phyloP scores from a whole-genome alignment of 2,329 filamentous ascomycete genomes.

The Microascus cirrosus region DNA sequence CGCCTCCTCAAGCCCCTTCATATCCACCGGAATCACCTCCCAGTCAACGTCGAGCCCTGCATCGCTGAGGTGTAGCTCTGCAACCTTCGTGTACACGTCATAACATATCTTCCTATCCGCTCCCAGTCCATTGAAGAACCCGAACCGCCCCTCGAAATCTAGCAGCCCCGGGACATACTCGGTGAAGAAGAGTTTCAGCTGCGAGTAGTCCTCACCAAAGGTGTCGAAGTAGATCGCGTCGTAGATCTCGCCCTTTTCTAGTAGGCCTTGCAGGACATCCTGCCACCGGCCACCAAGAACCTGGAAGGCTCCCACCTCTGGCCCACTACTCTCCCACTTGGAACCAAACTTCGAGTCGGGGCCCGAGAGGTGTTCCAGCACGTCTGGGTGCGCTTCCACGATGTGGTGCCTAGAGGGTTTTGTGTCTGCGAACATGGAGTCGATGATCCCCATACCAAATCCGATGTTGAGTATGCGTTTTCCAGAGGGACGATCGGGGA shows the following conservation, averaged over 20 bases:
- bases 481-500: conserved; percentile 30
- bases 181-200: conserved; percentile 76
- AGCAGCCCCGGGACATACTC: conserved; percentile 77
- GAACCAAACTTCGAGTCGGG: conserved; percentile 39
- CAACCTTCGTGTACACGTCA: conserved; percentile 88
- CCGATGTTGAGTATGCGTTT: conserved; percentile 74
- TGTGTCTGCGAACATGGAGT: conserved; percentile 61
- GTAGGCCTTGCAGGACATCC: conserved; percentile 58
- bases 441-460: conserved; percentile 85
- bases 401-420: conserved; percentile 66
- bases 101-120: conserved; percentile 90
- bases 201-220: conserved; percentile 85
- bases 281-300: conserved; percentile 71
- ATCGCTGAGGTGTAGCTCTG: conserved; percentile 82
- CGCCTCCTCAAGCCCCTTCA: conserved; percentile 50
- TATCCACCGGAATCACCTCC: conserved; percentile 65
- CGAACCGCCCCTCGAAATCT: conserved; percentile 61
- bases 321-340: conserved; percentile 41
- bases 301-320: conserved; percentile 57
- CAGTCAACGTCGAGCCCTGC: conserved; percentile 85
- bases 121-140: conserved; percentile 85
- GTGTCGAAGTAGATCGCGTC: conserved; percentile 97
- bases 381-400: conserved; percentile 72
- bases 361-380: conserved; percentile 51
- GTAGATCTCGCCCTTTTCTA: conserved; percentile 59